Evolutionary conservation across 306 rosid genomes (phyloP).

Genomic region (Echinosophora koreensis): DNA sequence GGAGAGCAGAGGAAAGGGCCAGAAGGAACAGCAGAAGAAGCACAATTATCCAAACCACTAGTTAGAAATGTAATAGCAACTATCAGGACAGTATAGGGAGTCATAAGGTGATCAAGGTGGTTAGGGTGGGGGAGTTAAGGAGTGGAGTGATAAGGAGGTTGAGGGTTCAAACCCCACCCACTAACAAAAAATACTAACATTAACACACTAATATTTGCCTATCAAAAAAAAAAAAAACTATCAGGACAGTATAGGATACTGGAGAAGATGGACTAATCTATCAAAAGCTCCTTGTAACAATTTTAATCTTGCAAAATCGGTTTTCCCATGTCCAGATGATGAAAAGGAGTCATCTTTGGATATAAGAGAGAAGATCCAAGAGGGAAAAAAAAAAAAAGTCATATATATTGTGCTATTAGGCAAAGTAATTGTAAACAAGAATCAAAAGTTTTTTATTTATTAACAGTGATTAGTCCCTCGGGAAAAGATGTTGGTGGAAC

Average conservation of each 20-base stretch:
- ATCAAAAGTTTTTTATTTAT: not conserved
- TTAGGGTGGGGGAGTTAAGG: no score
- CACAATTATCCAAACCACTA: not conserved
- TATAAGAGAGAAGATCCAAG: not conserved
- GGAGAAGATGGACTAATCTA: not conserved
- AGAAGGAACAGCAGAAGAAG: not conserved
- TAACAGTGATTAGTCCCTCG: not conserved
- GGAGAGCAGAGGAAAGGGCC: not conserved
- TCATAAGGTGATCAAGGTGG: no score
- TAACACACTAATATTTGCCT: no score
- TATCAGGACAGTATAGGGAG: not conserved
- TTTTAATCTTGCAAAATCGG: not conserved
- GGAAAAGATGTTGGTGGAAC: not conserved
- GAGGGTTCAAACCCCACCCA: no score
- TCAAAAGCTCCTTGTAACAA: not conserved
- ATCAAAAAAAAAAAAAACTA: not conserved
- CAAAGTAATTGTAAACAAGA: constrained; percentile 3
- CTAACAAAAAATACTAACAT: no score
- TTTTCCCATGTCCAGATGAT: constrained; percentile 1
- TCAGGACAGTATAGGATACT: not conserved
- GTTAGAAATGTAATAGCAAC: not conserved
- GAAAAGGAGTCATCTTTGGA: constrained; percentile 2
- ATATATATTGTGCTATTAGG: not conserved
- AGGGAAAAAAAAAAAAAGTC: not conserved
- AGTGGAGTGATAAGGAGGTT: no score